Conservation (phyloP, 805 yeast species). For the Candida parachauliodes region DNA sequence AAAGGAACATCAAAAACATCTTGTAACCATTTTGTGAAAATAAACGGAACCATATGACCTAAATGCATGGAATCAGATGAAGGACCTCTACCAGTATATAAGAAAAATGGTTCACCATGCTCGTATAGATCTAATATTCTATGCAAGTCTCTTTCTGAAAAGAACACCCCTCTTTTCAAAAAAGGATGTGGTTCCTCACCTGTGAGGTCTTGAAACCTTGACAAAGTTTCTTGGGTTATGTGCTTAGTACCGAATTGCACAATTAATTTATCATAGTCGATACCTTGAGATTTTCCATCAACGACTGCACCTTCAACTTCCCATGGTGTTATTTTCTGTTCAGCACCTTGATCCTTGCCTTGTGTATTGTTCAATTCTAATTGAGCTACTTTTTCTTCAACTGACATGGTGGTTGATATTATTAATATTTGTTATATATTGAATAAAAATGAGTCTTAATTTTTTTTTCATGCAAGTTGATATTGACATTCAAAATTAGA, state of each 20-base stretch:
- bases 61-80: slow-evolving; percentile 91
- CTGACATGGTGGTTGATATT: no score
- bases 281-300: slow-evolving; percentile 85
- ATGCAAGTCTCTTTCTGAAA: slow-evolving; percentile 81
- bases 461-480: no score
- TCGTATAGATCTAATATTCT: slow-evolving; percentile 85
- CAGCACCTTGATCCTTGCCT: slow-evolving; percentile 13
- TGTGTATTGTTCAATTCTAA: slow-evolving; percentile 10
- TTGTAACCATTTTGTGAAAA: slow-evolving; percentile 96
- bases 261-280: slow-evolving; percentile 87
- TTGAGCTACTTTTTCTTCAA: slow-evolving; percentile 16
- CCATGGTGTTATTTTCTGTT: slow-evolving; percentile 79
- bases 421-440: no score
- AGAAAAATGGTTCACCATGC: slow-evolving; percentile 90
- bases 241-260: slow-evolving; percentile 81
- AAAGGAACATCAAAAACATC: slow-evolving; percentile 96
- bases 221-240: slow-evolving; percentile 66
- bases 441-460: no score
- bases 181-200: slow-evolving; percentile 91
- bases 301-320: slow-evolving; percentile 98
- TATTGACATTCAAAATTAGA: no score
- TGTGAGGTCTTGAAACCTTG: slow-evolving; percentile 73
- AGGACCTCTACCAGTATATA: slow-evolving; percentile 98
- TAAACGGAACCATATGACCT: slow-evolving; percentile 95
- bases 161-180: slow-evolving; percentile 86